These are phyloP conservation scores for Xylariaceae sp. DNA, from an alignment of 2,329 filamentous ascomycete species.

Conservation along the genomic window DNA sequence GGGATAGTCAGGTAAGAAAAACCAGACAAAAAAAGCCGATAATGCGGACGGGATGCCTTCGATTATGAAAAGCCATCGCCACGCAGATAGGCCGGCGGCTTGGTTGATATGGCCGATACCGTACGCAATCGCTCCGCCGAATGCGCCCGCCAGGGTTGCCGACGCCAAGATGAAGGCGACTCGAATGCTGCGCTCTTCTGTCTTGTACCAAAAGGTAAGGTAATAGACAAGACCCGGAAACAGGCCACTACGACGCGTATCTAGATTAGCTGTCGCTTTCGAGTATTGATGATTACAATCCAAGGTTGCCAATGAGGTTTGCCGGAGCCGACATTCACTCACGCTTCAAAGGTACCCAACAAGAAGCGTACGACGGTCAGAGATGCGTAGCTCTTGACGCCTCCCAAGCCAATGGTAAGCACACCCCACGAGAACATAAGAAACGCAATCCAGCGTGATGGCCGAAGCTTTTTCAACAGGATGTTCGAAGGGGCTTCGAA, in stretches of 20 bases:
- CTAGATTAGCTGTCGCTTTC: slow-evolving; percentile 41
- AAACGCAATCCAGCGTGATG: slow-evolving; percentile 60
- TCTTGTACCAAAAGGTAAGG: slow-evolving; percentile 69
- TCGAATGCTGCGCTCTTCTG: slow-evolving; percentile 65
- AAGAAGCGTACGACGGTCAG: slow-evolving; percentile 64
- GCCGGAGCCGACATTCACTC: neutral
- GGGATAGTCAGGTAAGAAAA: slow-evolving; percentile 62
- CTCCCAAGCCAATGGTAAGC: slow-evolving; percentile 63
- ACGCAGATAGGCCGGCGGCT: slow-evolving; percentile 57
- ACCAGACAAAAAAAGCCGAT: slow-evolving; percentile 54
- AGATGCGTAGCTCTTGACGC: slow-evolving; percentile 56
- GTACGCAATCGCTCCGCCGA: slow-evolving; percentile 69
- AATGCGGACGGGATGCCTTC: slow-evolving; percentile 42
- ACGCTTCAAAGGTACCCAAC: slow-evolving; percentile 64
- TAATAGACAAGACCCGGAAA: slow-evolving; percentile 65
- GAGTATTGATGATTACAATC: slow-evolving; percentile 26
- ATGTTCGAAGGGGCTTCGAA: slow-evolving; percentile 66
- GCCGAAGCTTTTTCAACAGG: slow-evolving; percentile 59
- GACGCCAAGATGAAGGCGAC: slow-evolving; percentile 67
- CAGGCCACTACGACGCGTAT: slow-evolving; percentile 43
- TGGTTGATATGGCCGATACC: slow-evolving; percentile 69
- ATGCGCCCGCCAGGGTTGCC: slow-evolving; percentile 67
- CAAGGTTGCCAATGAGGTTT: neutral
- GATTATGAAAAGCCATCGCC: slow-evolving; percentile 64
- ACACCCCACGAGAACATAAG: slow-evolving; percentile 67